Percentiles rank a stretch among this genome's conserved stretches.
These are phyloP conservation scores for Maudiozyma bulderi DNA, from an alignment of 805 yeast species.

Conservation along the genomic window DNA sequence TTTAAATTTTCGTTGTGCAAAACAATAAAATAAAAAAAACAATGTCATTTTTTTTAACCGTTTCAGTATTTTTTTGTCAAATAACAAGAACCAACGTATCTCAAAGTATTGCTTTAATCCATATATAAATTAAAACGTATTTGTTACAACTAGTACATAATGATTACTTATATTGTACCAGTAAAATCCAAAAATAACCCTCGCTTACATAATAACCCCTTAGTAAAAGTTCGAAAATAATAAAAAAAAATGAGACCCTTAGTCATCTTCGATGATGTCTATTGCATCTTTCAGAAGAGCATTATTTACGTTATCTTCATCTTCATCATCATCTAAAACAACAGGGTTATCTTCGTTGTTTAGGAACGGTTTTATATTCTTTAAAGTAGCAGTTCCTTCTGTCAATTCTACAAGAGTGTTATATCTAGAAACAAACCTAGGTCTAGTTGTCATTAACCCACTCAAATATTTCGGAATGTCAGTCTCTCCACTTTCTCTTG, in stretches of 20 bases:
- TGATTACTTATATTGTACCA: neutral
- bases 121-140: neutral
- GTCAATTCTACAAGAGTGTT: conserved; percentile 28
- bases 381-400: conserved; percentile 25
- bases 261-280: too few relatives aligned
- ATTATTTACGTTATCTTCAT: conserved; percentile 3
- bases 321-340: conserved; percentile 23
- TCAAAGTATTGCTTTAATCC: too few relatives aligned
- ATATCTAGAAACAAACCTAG: conserved; percentile 28
- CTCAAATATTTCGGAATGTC: conserved; percentile 15
- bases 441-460: conserved; percentile 14
- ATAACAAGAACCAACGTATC: too few relatives aligned
- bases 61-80: too few relatives aligned
- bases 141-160: neutral
- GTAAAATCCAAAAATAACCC: neutral
- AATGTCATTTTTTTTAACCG: neutral
- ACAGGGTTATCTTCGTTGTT: conserved; percentile 27
- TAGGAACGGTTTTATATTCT: conserved; percentile 23
- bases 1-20: neutral
- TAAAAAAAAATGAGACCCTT: too few relatives aligned
- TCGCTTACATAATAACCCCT: neutral
- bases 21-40: neutral
- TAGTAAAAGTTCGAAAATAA: too few relatives aligned
- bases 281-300: neutral
- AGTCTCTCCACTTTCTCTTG: conserved; percentile 13